Evolutionary conservation across 768 basidiomycete genomes (phyloP), one percentile per base, ranked within the genome.

Genomic region (Trametes coccinea): DNA sequence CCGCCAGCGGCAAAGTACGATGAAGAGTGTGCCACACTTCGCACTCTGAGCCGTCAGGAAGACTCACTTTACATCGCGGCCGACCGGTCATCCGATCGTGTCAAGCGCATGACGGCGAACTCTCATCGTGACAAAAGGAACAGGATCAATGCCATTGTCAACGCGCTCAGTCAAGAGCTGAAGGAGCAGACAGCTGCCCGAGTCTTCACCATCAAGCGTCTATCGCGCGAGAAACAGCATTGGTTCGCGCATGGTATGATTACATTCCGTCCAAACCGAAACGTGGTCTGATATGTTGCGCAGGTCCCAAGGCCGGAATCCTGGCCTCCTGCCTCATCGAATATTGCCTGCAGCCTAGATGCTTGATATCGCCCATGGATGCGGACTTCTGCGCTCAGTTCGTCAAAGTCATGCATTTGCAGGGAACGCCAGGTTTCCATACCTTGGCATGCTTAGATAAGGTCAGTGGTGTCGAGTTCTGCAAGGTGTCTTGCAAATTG

Each of bases 281-380:
- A 58, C 5, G 41, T 5, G 14, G 22, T 8, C 53, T 63, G 3
- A 56, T 41, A 16, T 5, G 5, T 6, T 22, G 2, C 30, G 8
- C 58, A 83, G 83, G 72, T 5, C 74, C 80, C 4, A 82, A 80
- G 67, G 78, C 83, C 4, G 73, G 74, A 1, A 73, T 78, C 4
- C 79, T 92, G 43, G 83, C 84, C 5, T 78, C 80, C 29, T 80
- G 85, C 4, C 78, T 94, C 59, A 88, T 93, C 63, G 92, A 97
- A 70, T 86, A 96, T 69, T 98, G 97, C 71, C 86, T 99, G 62
- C 89, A 92, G 69, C 96, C 97, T 10, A 86, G 97, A 31, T 90
- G 89, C 65, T 78, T 98, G 43, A 77, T 98, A n/a, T 96, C 96
- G 0, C 95, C 95, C 0, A 92, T 95, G 85, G 97, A 99, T 73